Evolutionary conservation across 192 early-diverging fungal genomes (phyloP), one percentile per base, ranked within the genome.

Genomic region (Pilaira anomala): DNA sequence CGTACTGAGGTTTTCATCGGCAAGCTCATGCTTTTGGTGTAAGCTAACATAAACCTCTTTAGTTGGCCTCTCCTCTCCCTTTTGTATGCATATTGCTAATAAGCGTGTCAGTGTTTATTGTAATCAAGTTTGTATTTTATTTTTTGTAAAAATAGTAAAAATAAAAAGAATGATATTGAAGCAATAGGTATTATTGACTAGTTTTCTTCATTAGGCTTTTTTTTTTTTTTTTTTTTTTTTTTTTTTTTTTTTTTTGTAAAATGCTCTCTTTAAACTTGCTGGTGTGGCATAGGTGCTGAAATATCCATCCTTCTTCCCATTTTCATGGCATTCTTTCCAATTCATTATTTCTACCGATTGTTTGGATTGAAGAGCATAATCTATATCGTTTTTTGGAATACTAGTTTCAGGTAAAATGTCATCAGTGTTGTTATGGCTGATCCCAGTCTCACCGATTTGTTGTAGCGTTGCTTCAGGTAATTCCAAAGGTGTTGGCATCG

Each of bases 181-280:
- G 42, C 42, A 44, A 12, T 45, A 45, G 44, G 44, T 45, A 45
- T 45, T 45, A 45, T 45, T 18, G 18, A 45, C 44, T 45, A 45
- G 44, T 45, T 45, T 45, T 45, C 16, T 45, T 3, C 44, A 45
- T 45, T 45, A 45, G 44, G 44, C 44, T 45, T 45, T 14, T 45
- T 36, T 33, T n/a, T n/a, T n/a, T n/a, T n/a, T n/a, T n/a, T n/a
- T n/a, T n/a, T n/a, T n/a, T n/a, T n/a, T n/a, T n/a, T n/a, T n/a
- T n/a, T n/a, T n/a, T n/a, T n/a, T n/a, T n/a, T n/a, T n/a, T 33
- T 36, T 45, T 45, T 45, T 45, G 44, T 45, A 45, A 45, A 45
- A 45, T n/a, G 44, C 2, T 45, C 44, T 45, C 44, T 45, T 45
- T 45, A 45, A 45, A 45, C 44, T 45, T 45, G 18, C 16, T 45